These are phyloP conservation scores for Linnemannia elongata DNA, from an alignment of 192 early-diverging fungal genomes.

Conservation along the genomic window DNA sequence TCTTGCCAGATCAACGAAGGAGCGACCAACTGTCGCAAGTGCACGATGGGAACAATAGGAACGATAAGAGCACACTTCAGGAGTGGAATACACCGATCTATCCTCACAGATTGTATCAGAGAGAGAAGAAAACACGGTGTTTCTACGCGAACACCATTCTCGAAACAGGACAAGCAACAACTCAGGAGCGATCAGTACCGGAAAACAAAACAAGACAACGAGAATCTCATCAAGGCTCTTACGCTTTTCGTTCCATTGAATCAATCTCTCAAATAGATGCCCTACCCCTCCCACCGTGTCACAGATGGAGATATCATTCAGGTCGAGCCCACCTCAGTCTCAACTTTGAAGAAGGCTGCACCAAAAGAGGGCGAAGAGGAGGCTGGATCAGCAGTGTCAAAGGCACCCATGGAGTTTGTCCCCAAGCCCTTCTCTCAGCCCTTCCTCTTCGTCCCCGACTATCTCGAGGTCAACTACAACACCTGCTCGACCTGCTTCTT, in stretches of 20 bases:
- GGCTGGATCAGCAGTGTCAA: slow-evolving; percentile 3
- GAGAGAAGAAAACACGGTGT: too few relatives aligned
- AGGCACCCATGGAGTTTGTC: slow-evolving; percentile 66
- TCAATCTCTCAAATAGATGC: slow-evolving; percentile 62
- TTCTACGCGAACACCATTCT: too few relatives aligned
- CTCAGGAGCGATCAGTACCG: neutral
- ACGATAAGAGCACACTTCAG: neutral
- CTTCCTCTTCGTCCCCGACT: slow-evolving; percentile 96
- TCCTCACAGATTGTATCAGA: too few relatives aligned
- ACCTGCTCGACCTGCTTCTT: slow-evolving; percentile 92
- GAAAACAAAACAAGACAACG: neutral
- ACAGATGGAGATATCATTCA: slow-evolving; percentile 91
- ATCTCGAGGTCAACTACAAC: slow-evolving; percentile 97
- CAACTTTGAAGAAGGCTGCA: slow-evolving; percentile 67
- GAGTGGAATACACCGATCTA: too few relatives aligned
- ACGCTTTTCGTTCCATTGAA: neutral
- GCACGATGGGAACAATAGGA: neutral
- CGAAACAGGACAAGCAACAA: too few relatives aligned
- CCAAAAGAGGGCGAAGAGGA: slow-evolving; percentile 59
- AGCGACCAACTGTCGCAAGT: neutral
- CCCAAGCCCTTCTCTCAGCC: slow-evolving; percentile 86
- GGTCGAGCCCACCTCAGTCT: slow-evolving; percentile 82
- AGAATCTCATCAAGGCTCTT: neutral
- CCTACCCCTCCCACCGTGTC: slow-evolving; percentile 80
- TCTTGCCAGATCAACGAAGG: neutral